These are phyloP conservation scores for Aspergillus puulaauensis DNA, from an alignment of 2,329 filamentous ascomycete genomes.

Conservation along the genomic window DNA sequence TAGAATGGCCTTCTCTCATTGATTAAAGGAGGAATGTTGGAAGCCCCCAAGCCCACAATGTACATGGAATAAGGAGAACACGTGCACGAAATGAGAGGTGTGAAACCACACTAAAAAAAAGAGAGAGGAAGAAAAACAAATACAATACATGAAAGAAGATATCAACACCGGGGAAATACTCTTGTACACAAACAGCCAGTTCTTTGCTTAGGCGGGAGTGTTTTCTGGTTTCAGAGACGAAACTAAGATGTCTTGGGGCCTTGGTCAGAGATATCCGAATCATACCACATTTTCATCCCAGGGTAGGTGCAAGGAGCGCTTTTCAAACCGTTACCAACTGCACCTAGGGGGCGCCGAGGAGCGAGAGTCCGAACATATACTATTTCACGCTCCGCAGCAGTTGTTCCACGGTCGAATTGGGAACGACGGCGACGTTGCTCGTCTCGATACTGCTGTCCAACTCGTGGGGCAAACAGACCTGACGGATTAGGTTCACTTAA, in stretches of 20 bases:
- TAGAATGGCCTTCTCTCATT: constrained; percentile 19
- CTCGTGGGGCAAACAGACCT: constrained; percentile 73
- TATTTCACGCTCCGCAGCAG: constrained; percentile 67
- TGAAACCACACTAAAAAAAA: neutral
- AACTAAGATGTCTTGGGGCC: constrained; percentile 21
- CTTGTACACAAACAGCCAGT: constrained; percentile 7
- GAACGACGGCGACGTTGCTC: constrained; percentile 75
- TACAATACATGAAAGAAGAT: constrained; percentile 4
- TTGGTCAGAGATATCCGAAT: constrained; percentile 14
- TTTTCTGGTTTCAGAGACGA: neutral
- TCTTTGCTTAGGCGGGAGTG: neutral
- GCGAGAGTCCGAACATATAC: constrained; percentile 27
- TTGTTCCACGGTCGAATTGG: constrained; percentile 78
- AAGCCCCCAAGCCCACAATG: constrained; percentile 20
- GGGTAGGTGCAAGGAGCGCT: constrained; percentile 28
- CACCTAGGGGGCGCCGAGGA: constrained; percentile 18
- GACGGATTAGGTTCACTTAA: neutral
- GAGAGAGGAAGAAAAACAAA: neutral
- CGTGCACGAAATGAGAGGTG: neutral
- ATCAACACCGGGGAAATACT: neutral
- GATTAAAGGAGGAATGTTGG: constrained; percentile 18
- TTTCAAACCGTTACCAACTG: constrained; percentile 17
- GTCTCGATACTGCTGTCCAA: constrained; percentile 69
- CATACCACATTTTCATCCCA: constrained; percentile 25
- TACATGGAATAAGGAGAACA: constrained; percentile 16